phyloP scores from a whole-genome alignment of 352 stramenopile genomes.

The Achlya hypogyna region DNA sequence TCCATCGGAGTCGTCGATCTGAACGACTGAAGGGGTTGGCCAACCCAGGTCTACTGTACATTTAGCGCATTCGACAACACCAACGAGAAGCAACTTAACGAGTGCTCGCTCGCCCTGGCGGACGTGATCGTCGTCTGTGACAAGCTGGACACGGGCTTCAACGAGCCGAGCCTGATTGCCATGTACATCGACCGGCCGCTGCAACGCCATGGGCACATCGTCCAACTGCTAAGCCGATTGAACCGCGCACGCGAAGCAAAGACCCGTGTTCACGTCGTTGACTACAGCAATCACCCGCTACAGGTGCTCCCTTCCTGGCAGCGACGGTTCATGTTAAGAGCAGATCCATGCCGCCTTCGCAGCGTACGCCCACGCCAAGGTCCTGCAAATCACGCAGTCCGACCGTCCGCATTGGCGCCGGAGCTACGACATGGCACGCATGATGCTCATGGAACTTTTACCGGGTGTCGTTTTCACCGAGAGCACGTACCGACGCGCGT shows the following conservation, averaged over 20 bases:
- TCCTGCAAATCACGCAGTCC: not conserved
- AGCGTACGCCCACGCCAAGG: conserved; percentile 17
- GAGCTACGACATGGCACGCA: not conserved
- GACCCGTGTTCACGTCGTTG: conserved; percentile 20
- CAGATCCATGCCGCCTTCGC: conserved; percentile 39
- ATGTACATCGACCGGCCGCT: conserved; percentile 83
- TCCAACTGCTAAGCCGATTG: conserved; percentile 76
- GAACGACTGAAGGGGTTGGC: not conserved
- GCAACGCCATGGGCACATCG: conserved; percentile 46
- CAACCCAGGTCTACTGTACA: conserved; percentile 8
- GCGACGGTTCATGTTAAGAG: not conserved
- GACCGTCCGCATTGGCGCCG: not conserved
- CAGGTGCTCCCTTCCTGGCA: not conserved
- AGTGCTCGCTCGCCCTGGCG: conserved; percentile 39
- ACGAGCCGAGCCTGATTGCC: conserved; percentile 52
- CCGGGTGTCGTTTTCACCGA: not conserved
- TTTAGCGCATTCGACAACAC: conserved; percentile 14
- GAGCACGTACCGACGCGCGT: not conserved
- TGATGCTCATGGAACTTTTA: conserved; percentile 1
- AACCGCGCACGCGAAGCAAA: conserved; percentile 45
- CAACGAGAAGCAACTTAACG: conserved; percentile 32
- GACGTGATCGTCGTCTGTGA: conserved; percentile 80
- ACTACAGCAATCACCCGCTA: not conserved
- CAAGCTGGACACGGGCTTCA: conserved; percentile 81
- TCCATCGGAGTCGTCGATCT: not conserved